phyloP scores from a whole-genome alignment of 305 asterid genomes.

The Fraxinus angustifolia region DNA sequence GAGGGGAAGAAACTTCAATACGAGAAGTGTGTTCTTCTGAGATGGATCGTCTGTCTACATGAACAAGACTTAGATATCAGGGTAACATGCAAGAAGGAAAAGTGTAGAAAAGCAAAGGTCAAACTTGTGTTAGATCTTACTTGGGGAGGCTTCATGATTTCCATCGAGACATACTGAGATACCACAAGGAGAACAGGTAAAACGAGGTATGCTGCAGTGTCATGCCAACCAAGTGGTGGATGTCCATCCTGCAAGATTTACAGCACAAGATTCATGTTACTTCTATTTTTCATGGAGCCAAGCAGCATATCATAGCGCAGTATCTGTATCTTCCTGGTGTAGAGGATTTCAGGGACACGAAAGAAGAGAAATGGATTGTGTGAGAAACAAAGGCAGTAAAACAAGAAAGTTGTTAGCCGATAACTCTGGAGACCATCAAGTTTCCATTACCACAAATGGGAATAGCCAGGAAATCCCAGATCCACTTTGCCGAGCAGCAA shows the following conservation, averaged over 20 bases:
- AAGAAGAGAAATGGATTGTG: neutral
- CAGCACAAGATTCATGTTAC: slow-evolving; percentile 20
- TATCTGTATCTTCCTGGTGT: slow-evolving; percentile 11
- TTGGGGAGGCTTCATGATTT: slow-evolving; percentile 99
- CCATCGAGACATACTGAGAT: slow-evolving; percentile 94
- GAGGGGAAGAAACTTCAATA: slow-evolving; percentile 93
- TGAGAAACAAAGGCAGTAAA: slow-evolving; percentile 13
- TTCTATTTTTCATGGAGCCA: neutral
- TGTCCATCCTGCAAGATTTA: slow-evolving; percentile 79
- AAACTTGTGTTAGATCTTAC: slow-evolving; percentile 42
- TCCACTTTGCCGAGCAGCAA: slow-evolving; percentile 99
- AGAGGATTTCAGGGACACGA: slow-evolving; percentile 9
- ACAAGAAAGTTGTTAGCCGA: slow-evolving; percentile 13
- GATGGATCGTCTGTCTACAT: slow-evolving; percentile 95
- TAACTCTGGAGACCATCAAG: slow-evolving; percentile 1
- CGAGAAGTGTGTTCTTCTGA: slow-evolving; percentile 92
- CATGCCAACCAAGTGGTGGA: slow-evolving; percentile 99
- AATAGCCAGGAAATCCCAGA: slow-evolving; percentile 94
- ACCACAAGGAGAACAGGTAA: slow-evolving; percentile 83
- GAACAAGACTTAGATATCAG: slow-evolving; percentile 36
- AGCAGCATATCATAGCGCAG: slow-evolving; percentile 18
- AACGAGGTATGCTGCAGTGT: slow-evolving; percentile 93
- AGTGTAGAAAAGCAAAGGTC: neutral
- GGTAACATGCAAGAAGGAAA: slow-evolving; percentile 22
- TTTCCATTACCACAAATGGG: slow-evolving; percentile 81